Percentiles rank a stretch among this genome's conserved stretches.
Conservation (phyloP, 371 early-diverging fungal species). For the Saksenaea oblongispora region DNA sequence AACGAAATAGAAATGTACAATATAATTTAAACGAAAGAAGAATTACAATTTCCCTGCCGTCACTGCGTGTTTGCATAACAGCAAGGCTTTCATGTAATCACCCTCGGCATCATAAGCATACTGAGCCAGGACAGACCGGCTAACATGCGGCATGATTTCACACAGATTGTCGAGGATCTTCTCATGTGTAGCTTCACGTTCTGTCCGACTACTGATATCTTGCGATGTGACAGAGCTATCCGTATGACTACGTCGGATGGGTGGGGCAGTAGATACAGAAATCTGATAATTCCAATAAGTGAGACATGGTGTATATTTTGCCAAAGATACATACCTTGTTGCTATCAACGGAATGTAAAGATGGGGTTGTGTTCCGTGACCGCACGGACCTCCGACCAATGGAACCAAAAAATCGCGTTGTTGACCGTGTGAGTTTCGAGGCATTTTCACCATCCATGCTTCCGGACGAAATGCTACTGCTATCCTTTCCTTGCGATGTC, state of each 20-base stretch:
- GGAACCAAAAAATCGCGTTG: constrained; percentile 28
- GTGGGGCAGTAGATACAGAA: not conserved
- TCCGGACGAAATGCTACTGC: constrained; percentile 15
- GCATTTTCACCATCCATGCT: constrained; percentile 9
- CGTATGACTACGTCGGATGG: not conserved
- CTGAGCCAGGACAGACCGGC: constrained; percentile 17
- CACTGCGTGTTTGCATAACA: constrained; percentile 29
- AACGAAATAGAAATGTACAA: constrained; percentile 9
- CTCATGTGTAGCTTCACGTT: constrained; percentile 1
- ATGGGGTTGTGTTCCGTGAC: constrained; percentile 18
- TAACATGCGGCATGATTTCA: constrained; percentile 32
- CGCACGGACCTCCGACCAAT: constrained; percentile 26
- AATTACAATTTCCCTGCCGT: constrained; percentile 29
- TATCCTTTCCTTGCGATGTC: not conserved
- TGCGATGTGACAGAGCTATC: not conserved
- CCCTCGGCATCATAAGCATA: constrained; percentile 34
- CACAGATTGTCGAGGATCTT: constrained; percentile 37
- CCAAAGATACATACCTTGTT: not conserved
- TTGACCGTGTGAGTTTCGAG: constrained; percentile 3
- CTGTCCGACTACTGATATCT: not conserved
- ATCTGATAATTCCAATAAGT: not conserved
- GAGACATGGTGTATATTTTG: not conserved
- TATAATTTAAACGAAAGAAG: not conserved
- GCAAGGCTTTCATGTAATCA: constrained; percentile 37
- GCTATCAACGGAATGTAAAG: constrained; percentile 26